Evolutionary conservation across 495 filamentous ascomycete species (phyloP), one percentile per base, ranked within the genome.

Genomic region (Penicillium waksmanii): DNA sequence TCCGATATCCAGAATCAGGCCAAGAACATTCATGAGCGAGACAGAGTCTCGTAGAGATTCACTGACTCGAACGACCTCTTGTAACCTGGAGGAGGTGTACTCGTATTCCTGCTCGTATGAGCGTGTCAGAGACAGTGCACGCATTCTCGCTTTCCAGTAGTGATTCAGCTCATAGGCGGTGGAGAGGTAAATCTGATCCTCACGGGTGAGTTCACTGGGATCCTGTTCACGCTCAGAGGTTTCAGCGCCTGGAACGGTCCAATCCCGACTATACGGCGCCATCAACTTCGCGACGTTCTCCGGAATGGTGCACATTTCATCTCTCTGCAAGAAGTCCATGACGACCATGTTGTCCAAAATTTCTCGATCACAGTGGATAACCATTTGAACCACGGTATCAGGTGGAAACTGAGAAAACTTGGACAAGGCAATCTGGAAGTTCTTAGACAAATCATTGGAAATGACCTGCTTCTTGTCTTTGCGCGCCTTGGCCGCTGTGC

Each of bases 401-500:
- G 87, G 86, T 36, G 92, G 85, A 40, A 83, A 80, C 56, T 89
- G 84, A 13, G 91, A 93, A 72, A 93, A 93, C 65, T 97, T 98
- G 56, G 95, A 81, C 67, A 98, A 80, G 3, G 94, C 86, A 66
- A 98, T 98, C 78, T 97, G 88, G 78, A 96, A 96, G 31, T 85
- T 90, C 75, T 95, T 95, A 53, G 90, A 90, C 56, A 98, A 77
- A 72, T 97, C 93, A 64, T 88, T 91, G 23, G 89, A 92, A 67
- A 98, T 96, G 73, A 98, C 87, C 66, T 97, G 93, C 76, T 98
- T 98, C 84, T 97, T 98, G 71, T 97, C 93, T 55, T 89, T 87
- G 68, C 92, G 93, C 73, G 91, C 87, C 63, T 84, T 81, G 6
- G 73, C 74, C 48, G 76, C 73, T 43, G 80, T 80, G 68, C 89